These are phyloP conservation scores for Escallonia rubra DNA, from an alignment of 129 eudicot genomes.

Conservation along the genomic window DNA sequence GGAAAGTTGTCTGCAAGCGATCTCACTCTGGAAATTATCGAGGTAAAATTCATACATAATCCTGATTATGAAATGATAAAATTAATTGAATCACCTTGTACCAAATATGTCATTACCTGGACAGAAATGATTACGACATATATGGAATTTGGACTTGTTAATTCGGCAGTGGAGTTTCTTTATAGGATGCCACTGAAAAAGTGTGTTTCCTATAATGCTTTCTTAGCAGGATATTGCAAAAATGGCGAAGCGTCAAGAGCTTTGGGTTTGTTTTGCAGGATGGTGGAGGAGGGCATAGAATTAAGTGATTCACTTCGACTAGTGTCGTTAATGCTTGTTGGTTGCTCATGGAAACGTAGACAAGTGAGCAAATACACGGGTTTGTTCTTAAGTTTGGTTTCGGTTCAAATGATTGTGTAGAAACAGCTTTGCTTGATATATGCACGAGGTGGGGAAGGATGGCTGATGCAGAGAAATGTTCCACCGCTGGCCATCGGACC, in stretches of 20 bases:
- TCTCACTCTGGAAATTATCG: too few relatives aligned
- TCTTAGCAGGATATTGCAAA: constrained; percentile 73
- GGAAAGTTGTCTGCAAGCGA: constrained; percentile 30
- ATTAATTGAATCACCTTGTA: too few relatives aligned
- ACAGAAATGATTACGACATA: constrained; percentile 61
- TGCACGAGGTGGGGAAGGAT: constrained; percentile 81
- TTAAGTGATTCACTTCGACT: constrained; percentile 60
- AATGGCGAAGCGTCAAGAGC: constrained; percentile 45
- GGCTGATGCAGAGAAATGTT: constrained; percentile 72
- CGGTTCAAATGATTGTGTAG: constrained; percentile 37
- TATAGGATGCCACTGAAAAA: constrained; percentile 66
- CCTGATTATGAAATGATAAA: too few relatives aligned
- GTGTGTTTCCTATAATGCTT: constrained; percentile 56
- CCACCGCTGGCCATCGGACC: constrained; percentile 17
- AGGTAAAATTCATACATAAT: too few relatives aligned
- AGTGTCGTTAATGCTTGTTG: constrained; percentile 68
- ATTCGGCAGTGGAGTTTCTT: constrained; percentile 53
- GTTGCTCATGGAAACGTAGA: constrained; percentile 37
- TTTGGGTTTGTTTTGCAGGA: constrained; percentile 50
- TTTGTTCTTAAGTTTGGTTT: constrained; percentile 62
- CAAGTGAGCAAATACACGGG: constrained; percentile 71
- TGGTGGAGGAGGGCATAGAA: constrained; percentile 59
- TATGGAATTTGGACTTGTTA: constrained; percentile 68
- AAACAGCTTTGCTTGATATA: constrained; percentile 79
- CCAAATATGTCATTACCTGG: constrained; percentile 72